Conservation (phyloP, 441 rosid genomes). For the Geranium incanum region DNA sequence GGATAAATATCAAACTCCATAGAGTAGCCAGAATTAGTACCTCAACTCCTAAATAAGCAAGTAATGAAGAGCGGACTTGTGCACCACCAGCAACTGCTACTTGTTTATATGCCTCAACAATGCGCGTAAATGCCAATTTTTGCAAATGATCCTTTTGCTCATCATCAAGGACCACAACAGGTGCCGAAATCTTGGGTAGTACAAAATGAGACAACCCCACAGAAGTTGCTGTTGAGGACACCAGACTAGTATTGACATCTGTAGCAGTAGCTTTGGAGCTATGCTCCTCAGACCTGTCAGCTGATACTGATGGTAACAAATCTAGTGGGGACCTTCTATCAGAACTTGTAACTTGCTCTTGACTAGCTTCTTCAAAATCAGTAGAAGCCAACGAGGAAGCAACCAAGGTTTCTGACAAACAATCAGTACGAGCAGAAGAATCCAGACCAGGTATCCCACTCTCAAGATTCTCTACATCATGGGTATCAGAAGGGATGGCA, state of each 20-base stretch:
- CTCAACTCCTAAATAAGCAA: conserved; percentile 85
- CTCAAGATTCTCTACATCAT: conserved; percentile 42
- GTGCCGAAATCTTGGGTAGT: conserved; percentile 90
- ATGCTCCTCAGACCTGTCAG: conserved; percentile 78
- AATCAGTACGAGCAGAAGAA: conserved; percentile 52
- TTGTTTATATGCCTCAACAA: conserved; percentile 81
- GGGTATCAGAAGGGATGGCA: conserved; percentile 38
- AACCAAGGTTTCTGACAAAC: conserved; percentile 48
- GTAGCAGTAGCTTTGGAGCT: conserved; percentile 56
- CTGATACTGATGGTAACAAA: conserved; percentile 51
- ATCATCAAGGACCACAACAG: conserved; percentile 71
- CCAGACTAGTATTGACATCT: conserved; percentile 39
- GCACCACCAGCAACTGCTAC: conserved; percentile 79
- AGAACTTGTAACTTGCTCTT: conserved; percentile 50
- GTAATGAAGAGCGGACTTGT: conserved; percentile 71
- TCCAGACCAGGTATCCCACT: conserved; percentile 83
- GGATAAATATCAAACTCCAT: conserved; percentile 8
- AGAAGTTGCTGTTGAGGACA: conserved; percentile 63
- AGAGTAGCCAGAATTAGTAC: conserved; percentile 36
- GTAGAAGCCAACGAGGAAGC: conserved; percentile 53
- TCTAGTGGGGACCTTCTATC: conserved; percentile 46
- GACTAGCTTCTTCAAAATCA: conserved; percentile 58
- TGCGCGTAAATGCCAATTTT: conserved; percentile 57
- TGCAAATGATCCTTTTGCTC: conserved; percentile 83
- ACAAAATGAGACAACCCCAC: conserved; percentile 43